Conservation (phyloP, 108 stramenopile genomes). For the Fistulifera pelliculosa region DNA sequence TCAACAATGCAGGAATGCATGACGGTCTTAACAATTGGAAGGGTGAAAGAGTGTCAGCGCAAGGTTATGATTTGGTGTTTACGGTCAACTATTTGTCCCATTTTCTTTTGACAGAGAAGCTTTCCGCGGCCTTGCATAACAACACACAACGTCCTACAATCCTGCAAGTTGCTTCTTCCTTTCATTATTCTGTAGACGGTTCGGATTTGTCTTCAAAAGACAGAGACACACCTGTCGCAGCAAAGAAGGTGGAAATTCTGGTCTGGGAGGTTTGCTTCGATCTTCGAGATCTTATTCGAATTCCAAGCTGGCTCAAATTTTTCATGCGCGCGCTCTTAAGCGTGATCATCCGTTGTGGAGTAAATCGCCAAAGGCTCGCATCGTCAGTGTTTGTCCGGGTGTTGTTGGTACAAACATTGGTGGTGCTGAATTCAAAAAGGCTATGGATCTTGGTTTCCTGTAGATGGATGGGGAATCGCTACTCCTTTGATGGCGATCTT, state of each 20-base stretch:
- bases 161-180: conserved; percentile 32
- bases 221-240: conserved; percentile 20
- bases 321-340: conserved; percentile 24
- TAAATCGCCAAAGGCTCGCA: not conserved
- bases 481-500: conserved; percentile 23
- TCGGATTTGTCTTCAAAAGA: conserved; percentile 13
- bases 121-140: conserved; percentile 23
- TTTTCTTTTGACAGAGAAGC: conserved; percentile 43
- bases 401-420: conserved; percentile 53
- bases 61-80: conserved; percentile 4
- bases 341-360: not conserved
- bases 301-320: conserved; percentile 50
- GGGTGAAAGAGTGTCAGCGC: not conserved
- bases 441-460: conserved; percentile 14
- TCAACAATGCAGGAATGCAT: conserved; percentile 58
- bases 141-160: conserved; percentile 16
- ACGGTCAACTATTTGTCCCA: conserved; percentile 54
- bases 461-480: conserved; percentile 19
- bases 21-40: not conserved
- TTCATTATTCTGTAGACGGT: conserved; percentile 33
- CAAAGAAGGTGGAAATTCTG: conserved; percentile 13
- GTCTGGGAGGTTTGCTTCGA: conserved; percentile 12
- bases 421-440: not conserved
- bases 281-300: conserved; percentile 34
- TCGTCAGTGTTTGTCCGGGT: conserved; percentile 32